These are phyloP conservation scores for Globisporangium parvum DNA, from an alignment of 352 stramenopile species.

Conservation along the genomic window DNA sequence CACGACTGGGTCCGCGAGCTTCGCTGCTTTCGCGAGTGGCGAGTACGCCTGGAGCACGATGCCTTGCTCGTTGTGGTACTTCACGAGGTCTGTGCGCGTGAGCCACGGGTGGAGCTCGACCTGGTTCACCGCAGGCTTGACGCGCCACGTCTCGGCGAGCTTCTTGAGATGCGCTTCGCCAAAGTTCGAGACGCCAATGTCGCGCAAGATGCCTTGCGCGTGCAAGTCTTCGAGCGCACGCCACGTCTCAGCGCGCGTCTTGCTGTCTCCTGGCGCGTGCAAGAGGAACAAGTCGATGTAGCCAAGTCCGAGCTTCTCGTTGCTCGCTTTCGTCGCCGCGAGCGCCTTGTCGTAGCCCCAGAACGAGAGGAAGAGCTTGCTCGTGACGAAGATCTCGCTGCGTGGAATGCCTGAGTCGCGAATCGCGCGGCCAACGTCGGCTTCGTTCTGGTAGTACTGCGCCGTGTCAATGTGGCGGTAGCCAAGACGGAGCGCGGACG, in stretches of 20 bases:
- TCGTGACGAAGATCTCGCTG: constrained; percentile 81
- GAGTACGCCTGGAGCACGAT: constrained; percentile 61
- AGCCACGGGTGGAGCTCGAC: constrained; percentile 79
- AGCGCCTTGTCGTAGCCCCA: constrained; percentile 74
- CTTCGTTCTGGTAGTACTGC: constrained; percentile 86
- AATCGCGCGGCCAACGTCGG: constrained; percentile 66
- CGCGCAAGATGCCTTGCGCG: constrained; percentile 44
- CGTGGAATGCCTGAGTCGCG: constrained; percentile 64
- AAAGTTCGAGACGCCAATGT: constrained; percentile 91
- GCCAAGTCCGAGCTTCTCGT: constrained; percentile 51
- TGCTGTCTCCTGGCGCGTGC: constrained; percentile 45
- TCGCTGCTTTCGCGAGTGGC: constrained; percentile 17
- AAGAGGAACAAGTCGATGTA: constrained; percentile 82
- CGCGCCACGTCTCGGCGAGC: constrained; percentile 45
- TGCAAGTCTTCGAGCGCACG: constrained; percentile 45
- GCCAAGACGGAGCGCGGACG: constrained; percentile 50
- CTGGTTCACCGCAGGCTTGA: constrained; percentile 77
- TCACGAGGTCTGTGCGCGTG: constrained; percentile 43
- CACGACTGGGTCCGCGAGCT: constrained; percentile 21
- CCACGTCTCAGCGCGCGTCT: constrained; percentile 38
- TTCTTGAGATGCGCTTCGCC: constrained; percentile 73
- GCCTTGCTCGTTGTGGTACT: constrained; percentile 40
- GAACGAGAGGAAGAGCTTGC: constrained; percentile 53
- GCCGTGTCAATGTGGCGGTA: constrained; percentile 89
- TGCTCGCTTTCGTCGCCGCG: constrained; percentile 34